Conservation (phyloP, 2,329 filamentous ascomycete species). For the Zalaria obscura region DNA sequence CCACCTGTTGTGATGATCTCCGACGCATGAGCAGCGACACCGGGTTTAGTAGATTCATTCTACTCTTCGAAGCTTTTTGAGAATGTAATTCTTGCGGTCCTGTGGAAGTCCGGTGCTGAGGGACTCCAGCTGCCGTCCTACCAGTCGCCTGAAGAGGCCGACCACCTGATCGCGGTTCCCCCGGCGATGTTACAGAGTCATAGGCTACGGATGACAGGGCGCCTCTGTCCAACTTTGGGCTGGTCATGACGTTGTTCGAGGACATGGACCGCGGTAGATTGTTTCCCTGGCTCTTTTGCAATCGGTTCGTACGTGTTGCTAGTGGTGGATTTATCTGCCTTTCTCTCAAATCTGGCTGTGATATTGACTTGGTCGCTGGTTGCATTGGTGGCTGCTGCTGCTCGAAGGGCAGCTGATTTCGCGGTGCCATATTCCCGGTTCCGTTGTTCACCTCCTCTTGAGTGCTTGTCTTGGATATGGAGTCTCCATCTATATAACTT, state of each 20-base stretch:
- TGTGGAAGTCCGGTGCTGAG: slow-evolving; percentile 4
- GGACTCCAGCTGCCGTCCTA: slow-evolving; percentile 4
- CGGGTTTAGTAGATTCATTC: slow-evolving; percentile 36
- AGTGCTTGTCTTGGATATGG: not conserved
- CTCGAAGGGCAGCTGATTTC: not conserved
- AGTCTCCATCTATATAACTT: not conserved
- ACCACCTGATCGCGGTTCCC: slow-evolving; percentile 7
- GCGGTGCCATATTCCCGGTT: not conserved
- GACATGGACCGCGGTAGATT: not conserved
- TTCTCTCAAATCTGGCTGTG: not conserved
- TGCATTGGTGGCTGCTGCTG: not conserved
- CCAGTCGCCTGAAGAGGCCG: slow-evolving; percentile 6
- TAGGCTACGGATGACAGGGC: slow-evolving; percentile 7
- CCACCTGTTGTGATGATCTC: slow-evolving; percentile 32
- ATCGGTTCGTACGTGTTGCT: not conserved
- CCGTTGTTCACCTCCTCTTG: not conserved
- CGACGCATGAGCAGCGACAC: slow-evolving; percentile 45
- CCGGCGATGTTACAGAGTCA: slow-evolving; percentile 4
- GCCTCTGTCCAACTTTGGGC: not conserved
- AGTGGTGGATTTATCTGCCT: not conserved
- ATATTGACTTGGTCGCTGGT: not conserved
- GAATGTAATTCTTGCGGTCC: slow-evolving; percentile 1
- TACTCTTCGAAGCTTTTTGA: slow-evolving; percentile 5
- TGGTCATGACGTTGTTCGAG: not conserved
- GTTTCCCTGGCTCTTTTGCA: not conserved